Evolutionary conservation across 805 yeast species (phyloP), one percentile per base, ranked within the genome.

Genomic region (Ogataea populi-albae): DNA sequence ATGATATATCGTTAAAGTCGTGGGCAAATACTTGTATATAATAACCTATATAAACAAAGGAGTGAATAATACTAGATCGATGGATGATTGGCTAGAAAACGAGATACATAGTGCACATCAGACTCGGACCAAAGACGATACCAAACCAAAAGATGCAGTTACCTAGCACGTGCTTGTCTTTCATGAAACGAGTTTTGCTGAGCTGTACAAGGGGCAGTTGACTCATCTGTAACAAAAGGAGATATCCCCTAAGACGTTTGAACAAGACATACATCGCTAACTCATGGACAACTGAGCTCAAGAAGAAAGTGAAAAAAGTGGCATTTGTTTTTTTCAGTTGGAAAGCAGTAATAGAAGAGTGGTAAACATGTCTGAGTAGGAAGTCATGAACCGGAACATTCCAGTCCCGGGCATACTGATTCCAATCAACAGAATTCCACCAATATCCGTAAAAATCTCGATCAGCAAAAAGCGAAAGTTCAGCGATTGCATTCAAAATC

Each of bases 401-500:
- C 98, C 99, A 94, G 43, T 84, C 79, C 46, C 97, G 71, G 8
- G 96, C 82, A 59, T 86, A 93, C 55, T 89, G 89, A 38, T 85
- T 85, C 96, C 97, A 93, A 26, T 86, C 83, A 14, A 82, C 77
- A 43, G 94, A 85, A 50, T 89, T 86, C 98, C 99, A 93, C 98
- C 98, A 94, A 28, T 87, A 85, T 3, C 95, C 91, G 55, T 94
- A 93, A 60, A 93, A 93, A 47, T 84, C 84, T 33, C 98, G 75
- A 57, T 93, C 97, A 4, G 86, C 96, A 62, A 81, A 94, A 34
- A 71, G 55, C 11, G 95, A 81, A 24, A 91, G 65, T 57, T 93
- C 98, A 0, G 96, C 98, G 49, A 94, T 74, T 17, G 84, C 82
- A 54, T 89, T 91, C 49, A 89, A 66, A 33, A 91, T 91, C 5